Conservation (phyloP, 1,284 basidiomycete genomes). For the Coriolopsis trogii region DNA sequence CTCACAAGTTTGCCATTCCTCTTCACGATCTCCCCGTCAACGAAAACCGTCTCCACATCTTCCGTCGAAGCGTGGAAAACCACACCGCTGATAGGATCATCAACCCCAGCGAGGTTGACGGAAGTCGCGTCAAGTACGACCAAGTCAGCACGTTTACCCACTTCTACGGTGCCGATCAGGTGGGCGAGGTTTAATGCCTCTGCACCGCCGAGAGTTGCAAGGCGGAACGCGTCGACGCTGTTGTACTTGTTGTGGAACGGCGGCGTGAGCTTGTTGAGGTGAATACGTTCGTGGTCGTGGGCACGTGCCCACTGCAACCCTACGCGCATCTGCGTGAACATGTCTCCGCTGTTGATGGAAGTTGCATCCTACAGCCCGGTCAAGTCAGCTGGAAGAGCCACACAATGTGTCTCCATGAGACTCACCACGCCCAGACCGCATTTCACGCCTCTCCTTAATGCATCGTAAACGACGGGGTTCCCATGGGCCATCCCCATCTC, state of each 20-base stretch:
- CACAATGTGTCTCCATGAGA: background rate
- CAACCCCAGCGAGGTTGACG: slow-evolving; percentile 33
- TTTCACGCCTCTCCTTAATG: slow-evolving; percentile 35
- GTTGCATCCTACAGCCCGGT: slow-evolving; percentile 26
- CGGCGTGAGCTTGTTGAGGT: slow-evolving; percentile 17
- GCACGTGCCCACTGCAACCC: slow-evolving; percentile 36
- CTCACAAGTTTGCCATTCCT: slow-evolving; percentile 28
- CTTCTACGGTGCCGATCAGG: slow-evolving; percentile 36
- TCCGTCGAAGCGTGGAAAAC: slow-evolving; percentile 36
- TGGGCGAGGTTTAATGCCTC: slow-evolving; percentile 33
- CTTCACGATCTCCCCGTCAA: slow-evolving; percentile 38
- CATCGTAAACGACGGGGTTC: slow-evolving; percentile 35
- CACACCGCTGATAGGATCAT: slow-evolving; percentile 34
- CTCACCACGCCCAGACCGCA: slow-evolving; percentile 37
- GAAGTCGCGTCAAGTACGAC: slow-evolving; percentile 36
- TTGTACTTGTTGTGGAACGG: slow-evolving; percentile 32
- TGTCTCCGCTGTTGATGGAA: slow-evolving; percentile 37
- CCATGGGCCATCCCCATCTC: slow-evolving; percentile 41
- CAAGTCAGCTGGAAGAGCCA: background rate
- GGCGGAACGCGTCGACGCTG: slow-evolving; percentile 35
- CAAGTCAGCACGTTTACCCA: slow-evolving; percentile 38
- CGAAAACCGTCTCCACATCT: slow-evolving; percentile 37
- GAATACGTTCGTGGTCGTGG: slow-evolving; percentile 30
- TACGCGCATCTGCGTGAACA: slow-evolving; percentile 39
- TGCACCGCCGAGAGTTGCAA: slow-evolving; percentile 38